phyloP scores from a whole-genome alignment of 306 rosid genomes.

The Dicorynia guianensis region DNA sequence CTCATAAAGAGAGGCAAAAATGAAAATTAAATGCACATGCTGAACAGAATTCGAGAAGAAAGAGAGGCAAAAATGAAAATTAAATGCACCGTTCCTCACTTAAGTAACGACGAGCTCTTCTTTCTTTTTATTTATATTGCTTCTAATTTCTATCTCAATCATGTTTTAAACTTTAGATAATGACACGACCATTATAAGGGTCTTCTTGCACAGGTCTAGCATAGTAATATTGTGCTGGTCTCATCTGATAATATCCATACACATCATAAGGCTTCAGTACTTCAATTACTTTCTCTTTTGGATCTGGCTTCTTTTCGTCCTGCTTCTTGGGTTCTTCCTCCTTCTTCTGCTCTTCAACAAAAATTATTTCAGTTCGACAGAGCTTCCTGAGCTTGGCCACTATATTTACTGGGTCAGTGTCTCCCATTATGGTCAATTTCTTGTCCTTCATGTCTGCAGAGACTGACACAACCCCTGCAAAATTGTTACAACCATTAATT shows the following conservation, averaged over 20 bases:
- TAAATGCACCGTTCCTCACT: too few relatives aligned
- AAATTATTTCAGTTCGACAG: conserved; percentile 54
- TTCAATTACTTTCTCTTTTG: conserved; percentile 45
- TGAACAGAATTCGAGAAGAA: too few relatives aligned
- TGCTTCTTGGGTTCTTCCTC: conserved; percentile 54
- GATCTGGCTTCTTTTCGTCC: conserved; percentile 32
- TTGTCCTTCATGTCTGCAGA: conserved; percentile 70
- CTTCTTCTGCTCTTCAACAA: conserved; percentile 80
- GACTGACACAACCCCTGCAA: conserved; percentile 77
- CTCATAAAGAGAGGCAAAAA: too few relatives aligned
- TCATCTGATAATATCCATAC: too few relatives aligned
- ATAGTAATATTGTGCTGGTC: too few relatives aligned
- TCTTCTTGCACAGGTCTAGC: conserved; percentile 43
- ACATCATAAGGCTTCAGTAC: not conserved
- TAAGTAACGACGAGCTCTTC: not conserved
- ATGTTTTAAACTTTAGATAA: conserved; percentile 48
- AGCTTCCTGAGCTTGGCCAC: conserved; percentile 69
- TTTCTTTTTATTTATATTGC: conserved; percentile 16
- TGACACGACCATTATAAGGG: conserved; percentile 69
- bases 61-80: too few relatives aligned
- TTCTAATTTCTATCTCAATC: not conserved
- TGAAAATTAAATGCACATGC: too few relatives aligned
- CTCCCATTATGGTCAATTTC: conserved; percentile 75
- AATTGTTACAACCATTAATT: not conserved
- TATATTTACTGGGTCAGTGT: conserved; percentile 61